These are phyloP conservation scores for Coccomyxa sp. DNA, from an alignment of 139 green algal genomes.

Conservation along the genomic window DNA sequence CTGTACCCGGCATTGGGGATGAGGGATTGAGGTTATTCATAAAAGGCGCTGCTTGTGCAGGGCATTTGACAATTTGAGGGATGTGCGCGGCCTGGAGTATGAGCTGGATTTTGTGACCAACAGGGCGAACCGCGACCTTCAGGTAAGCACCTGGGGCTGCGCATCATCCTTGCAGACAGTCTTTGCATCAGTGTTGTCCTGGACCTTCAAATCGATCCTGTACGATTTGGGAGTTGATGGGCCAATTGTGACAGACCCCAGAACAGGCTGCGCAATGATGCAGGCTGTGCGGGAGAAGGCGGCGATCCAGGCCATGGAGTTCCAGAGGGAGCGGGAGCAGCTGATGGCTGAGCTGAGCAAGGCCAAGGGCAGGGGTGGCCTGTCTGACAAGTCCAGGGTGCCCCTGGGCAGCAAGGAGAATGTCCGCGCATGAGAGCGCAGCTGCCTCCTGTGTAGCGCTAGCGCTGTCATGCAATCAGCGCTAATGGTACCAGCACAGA, in stretches of 20 bases:
- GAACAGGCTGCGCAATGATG: neutral
- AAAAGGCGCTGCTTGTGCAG: neutral
- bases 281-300: neutral
- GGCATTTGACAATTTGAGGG: conserved; percentile 53
- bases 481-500: no score
- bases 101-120: conserved; percentile 52
- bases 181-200: neutral
- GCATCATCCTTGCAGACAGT: neutral
- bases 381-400: neutral
- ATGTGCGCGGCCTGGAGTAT: conserved; percentile 60
- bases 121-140: conserved; percentile 20
- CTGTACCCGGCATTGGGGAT: neutral
- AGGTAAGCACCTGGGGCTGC: neutral
- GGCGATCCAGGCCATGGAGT: neutral
- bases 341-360: neutral
- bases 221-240: neutral
- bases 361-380: neutral
- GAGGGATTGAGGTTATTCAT: neutral
- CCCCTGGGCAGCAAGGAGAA: conserved; percentile 5
- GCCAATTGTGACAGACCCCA: neutral
- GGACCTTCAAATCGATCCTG: neutral
- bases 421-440: neutral
- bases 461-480: no score
- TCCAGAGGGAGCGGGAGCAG: neutral
- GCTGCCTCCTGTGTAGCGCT: no score